Conservation (phyloP, 768 basidiomycete species). For the Phallus indusiatus region DNA sequence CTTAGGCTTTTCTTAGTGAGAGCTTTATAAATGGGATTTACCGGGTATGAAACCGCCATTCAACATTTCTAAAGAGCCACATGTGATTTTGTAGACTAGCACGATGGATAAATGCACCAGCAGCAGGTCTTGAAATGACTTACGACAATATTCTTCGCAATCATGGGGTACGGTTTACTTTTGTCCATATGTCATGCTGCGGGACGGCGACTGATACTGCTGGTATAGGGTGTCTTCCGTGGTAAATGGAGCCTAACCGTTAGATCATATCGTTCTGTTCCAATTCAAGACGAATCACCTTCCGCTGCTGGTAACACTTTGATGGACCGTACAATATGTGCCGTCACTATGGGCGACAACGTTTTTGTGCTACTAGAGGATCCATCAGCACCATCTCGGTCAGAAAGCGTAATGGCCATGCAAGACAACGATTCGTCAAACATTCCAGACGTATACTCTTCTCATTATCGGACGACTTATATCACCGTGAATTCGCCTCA, state of each 20-base stretch:
- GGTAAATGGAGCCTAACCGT: slow-evolving; percentile 65
- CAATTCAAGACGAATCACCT: slow-evolving; percentile 26
- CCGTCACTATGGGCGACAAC: slow-evolving; percentile 71
- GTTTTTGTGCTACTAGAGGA: slow-evolving; percentile 76
- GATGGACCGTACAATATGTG: slow-evolving; percentile 62
- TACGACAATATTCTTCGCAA: slow-evolving; percentile 59
- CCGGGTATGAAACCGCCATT: slow-evolving; percentile 33
- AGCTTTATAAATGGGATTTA: slow-evolving; percentile 43
- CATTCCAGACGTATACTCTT: slow-evolving; percentile 17
- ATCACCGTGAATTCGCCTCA: slow-evolving; percentile 66
- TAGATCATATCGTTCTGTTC: slow-evolving; percentile 66
- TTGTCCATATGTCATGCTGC: slow-evolving; percentile 6
- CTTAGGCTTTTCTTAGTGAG: slow-evolving; percentile 17
- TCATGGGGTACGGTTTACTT: slow-evolving; percentile 41
- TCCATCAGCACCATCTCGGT: slow-evolving; percentile 56
- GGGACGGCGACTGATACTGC: slow-evolving; percentile 4
- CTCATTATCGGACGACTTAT: slow-evolving; percentile 70
- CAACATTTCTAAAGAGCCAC: background rate
- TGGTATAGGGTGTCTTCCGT: slow-evolving; percentile 44
- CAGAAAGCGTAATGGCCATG: slow-evolving; percentile 34
- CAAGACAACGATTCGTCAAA: no score
- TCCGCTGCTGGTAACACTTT: slow-evolving; percentile 31
- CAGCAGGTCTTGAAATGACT: slow-evolving; percentile 58
- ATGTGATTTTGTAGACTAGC: slow-evolving; percentile 44
- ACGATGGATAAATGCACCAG: slow-evolving; percentile 77